These are phyloP conservation scores for Raddia distichophylla DNA, from an alignment of 176 grass and related monocot species.

Conservation along the genomic window DNA sequence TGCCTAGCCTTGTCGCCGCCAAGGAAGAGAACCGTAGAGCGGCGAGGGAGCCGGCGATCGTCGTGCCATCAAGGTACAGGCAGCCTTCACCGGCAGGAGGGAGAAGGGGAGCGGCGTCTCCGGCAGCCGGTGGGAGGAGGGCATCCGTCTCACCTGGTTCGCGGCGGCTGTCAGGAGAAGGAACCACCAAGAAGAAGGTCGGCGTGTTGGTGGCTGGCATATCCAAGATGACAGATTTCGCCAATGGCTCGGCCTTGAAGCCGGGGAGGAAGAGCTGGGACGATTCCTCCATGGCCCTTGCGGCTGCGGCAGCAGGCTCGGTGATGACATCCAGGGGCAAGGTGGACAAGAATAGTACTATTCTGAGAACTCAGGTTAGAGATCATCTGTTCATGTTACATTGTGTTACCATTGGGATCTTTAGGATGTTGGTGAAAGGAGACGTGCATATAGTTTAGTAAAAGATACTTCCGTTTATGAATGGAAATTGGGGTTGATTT, in stretches of 20 bases:
- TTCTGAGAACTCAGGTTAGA: constrained; percentile 87
- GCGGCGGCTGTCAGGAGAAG: constrained; percentile 57
- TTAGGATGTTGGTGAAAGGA: background rate
- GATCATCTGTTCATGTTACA: constrained; percentile 30
- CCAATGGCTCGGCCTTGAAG: constrained; percentile 52
- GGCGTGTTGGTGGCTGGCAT: constrained; percentile 79
- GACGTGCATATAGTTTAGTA: background rate
- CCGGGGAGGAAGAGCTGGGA: constrained; percentile 91
- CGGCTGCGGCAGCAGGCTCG: background rate
- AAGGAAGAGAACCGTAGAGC: constrained; percentile 72
- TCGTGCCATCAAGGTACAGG: constrained; percentile 81
- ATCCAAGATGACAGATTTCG: constrained; percentile 71
- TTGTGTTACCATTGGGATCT: background rate
- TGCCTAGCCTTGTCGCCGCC: constrained; percentile 70
- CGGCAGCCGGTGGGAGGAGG: constrained; percentile 51
- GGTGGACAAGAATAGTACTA: constrained; percentile 51
- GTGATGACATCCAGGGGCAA: constrained; percentile 60
- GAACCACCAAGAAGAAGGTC: constrained; percentile 62
- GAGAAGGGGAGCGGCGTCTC: constrained; percentile 55
- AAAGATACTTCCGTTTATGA: too few relatives aligned
- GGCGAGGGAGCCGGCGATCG: constrained; percentile 67
- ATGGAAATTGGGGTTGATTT: background rate
- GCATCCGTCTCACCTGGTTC: constrained; percentile 61
- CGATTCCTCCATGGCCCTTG: constrained; percentile 45
- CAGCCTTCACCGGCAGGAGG: constrained; percentile 63